A percentile compares a stretch with the other conserved stretches of the same genome.
These are phyloP conservation scores for Buddleja alternifolia DNA, from an alignment of 257 asterid genomes.

Conservation along the genomic window DNA sequence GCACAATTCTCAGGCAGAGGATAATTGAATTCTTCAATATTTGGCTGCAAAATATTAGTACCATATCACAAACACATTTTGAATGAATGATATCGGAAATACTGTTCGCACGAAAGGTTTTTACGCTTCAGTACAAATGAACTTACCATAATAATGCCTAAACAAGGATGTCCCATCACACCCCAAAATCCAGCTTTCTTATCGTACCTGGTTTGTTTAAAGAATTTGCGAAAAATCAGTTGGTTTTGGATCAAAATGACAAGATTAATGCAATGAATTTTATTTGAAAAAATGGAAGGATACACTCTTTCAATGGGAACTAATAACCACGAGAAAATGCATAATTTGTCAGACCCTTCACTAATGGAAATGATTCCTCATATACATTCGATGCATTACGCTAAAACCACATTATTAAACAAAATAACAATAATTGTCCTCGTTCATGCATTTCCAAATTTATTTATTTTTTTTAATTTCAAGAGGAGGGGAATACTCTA, in stretches of 20 bases:
- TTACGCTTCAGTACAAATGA: conserved; percentile 19
- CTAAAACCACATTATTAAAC: not conserved
- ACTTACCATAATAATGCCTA: conserved; percentile 85
- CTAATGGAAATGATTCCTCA: not conserved
- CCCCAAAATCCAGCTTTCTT: conserved; percentile 96
- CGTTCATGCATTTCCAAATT: not conserved
- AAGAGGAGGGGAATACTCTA: too few species aligned
- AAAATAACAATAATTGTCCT: not conserved
- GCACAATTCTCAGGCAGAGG: conserved; percentile 78
- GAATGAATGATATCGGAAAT: not conserved
- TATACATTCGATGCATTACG: not conserved
- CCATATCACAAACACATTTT: not conserved
- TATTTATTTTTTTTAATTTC: not conserved
- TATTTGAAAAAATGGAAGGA: not conserved
- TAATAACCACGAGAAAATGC: conserved; percentile 15
- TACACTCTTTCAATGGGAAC: not conserved
- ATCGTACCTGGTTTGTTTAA: conserved; percentile 70
- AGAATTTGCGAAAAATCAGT: conserved; percentile 19
- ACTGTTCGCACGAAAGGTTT: not conserved
- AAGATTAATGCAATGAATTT: not conserved
- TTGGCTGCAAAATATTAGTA: conserved; percentile 66
- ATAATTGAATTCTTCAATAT: conserved; percentile 77
- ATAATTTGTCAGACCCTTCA: conserved; percentile 1
- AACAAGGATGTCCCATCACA: conserved; percentile 89
- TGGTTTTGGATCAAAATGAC: conserved; percentile 21